Base-by-base conservation (phyloP, 2,329 filamentous ascomycete genomes). In the Fusarium aywerte region DNA sequence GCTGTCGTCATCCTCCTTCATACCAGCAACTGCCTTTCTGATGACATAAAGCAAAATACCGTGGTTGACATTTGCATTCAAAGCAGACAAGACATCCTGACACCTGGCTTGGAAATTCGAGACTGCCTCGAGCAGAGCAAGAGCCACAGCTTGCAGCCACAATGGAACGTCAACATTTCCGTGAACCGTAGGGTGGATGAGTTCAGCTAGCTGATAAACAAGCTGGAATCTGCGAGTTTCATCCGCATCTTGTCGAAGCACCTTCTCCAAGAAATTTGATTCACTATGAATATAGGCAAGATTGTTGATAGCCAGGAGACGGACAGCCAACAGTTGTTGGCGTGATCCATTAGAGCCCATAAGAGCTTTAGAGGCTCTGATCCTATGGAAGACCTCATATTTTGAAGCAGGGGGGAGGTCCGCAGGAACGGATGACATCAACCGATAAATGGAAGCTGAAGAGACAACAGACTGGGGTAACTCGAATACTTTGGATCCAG, bases 31-130 rank as follows among this genome's bases (percentile, higher is more conserved):
- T 11, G 93, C 92, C 78, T 97, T 97, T 56, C 95, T 88, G 48
- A 97, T 90, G 69, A 97, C 87, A 74, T 97, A 98, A 69, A 98
- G 90, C 42, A 99, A 84, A 29, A 98, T 91, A 15, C 96, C 96
- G 73, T 99, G 96, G 73, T 97, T 98, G 35, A 98, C 95, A 71
- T 95, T 97, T 53, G 96, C 92, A 73, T 93, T 97, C 39, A 99
- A 82, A n/a, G 96, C 93, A 39, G 92, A 89, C 66, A 93, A 89
- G 23, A 99, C 90, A 76, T 99, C 96, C 32, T 88, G 82, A 29
- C 90, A 87, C 74, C 93, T 94, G 57, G 85, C 82, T 72, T 91
- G 90, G 75, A 92, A 92, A 74, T 89, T 91, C 8, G 92, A 89
- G 57, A 99, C 84, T n/a, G 92, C 92, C 76, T 97, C 93, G 49